Base-by-base conservation (phyloP, 1,139 yeast species). In the Taphrina flavorubra region DNA sequence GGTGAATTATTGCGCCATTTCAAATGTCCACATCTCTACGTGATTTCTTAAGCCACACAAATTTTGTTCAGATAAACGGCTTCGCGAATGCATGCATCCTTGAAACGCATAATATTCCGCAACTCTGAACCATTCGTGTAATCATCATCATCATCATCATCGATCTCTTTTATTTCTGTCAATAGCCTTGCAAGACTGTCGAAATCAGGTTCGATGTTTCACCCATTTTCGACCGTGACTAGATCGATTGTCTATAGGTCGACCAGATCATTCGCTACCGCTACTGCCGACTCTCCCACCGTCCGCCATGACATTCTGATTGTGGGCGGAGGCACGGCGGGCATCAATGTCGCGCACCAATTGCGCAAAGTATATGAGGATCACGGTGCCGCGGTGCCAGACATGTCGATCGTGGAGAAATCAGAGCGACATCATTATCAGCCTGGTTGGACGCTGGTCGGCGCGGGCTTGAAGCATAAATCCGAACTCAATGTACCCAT, bases 371-470 rank as follows among this genome's bases (percentile, higher is more conserved):
- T 51, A 2, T 69, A 58, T 20, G 64, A 63, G 18, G 65, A 63
- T 14, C 20, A 57, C 34, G 56, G 47, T n/a, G 16, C 34, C 6
- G 55, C 31, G n/a, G 47, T 42, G n/a, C 67, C 61, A 14, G 46
- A 42, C 13, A 42, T 69, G 36, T 62, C 66, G 20, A 65, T 69
- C 46, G 62, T 69, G 20, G 70, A 69, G 46, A 66, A 60, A 51
- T 65, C 70, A 4, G 61, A 65, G 34, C 36, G 47, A 18, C 70
- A 69, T 51, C 62, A 69, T 44, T 69, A 65, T 34, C 70, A 69
- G 51, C 70, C 70, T 7, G 70, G 70, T 31, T 69, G 70, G 70
- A 69, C 70, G 7, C 51, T 69, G 47, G 64, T 66, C 25, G 70
- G 69, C 10, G 70, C 70, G 7, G 70, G 70, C 5, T 55, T 69